Evolutionary conservation across 2,329 filamentous ascomycete genomes (phyloP), one percentile per base, ranked within the genome.

Genomic region (Monilinia vaccinii-corymbosi): DNA sequence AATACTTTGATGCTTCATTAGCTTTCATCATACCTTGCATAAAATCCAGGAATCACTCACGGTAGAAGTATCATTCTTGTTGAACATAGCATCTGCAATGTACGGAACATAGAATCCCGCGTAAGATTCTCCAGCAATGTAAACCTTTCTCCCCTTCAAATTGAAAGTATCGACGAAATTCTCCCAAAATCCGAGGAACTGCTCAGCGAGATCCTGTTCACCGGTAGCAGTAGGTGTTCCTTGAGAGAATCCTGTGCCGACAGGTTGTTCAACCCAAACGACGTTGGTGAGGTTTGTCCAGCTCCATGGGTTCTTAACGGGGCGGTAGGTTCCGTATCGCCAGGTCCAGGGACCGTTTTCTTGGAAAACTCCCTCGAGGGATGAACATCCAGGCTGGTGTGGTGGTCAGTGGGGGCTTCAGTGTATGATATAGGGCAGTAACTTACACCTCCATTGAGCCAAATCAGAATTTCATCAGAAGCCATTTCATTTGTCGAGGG

Each of bases 181-280:
- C 75, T 86, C 85, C 79, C 85, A 91, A 74, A 91, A 94, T 53
- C 86, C 86, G 18, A 87, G 76, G 71, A 93, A 91, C 65, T 92
- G 81, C n/a, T 75, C 73, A 0, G 87, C 86, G 1, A 87, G 78
- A 64, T 91, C 87, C 34, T 83, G 79, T 65, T 90, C 84, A 66
- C 80, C 81, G 4, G 77, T 83, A 11, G 86, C 86, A 0, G 80
- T 87, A 4, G 83, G 77, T 0, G 74, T 81, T 4, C 69, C 69
- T 48, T 65, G 64, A 9, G 65, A 65, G 59, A 70, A 71, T 0
- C 69, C 70, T 3, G 68, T 71, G 8, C 69, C 69, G 1, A 71
- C 62, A 6, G 69, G 70, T 49, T 71, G 69, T 50, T 71, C 69
- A 40, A 71, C 61, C 66, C 68, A 71, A 5, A 71, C 64, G 10